phyloP scores from a whole-genome alignment of 1,139 yeast species.

The Magnusiomyces suaveolens region DNA sequence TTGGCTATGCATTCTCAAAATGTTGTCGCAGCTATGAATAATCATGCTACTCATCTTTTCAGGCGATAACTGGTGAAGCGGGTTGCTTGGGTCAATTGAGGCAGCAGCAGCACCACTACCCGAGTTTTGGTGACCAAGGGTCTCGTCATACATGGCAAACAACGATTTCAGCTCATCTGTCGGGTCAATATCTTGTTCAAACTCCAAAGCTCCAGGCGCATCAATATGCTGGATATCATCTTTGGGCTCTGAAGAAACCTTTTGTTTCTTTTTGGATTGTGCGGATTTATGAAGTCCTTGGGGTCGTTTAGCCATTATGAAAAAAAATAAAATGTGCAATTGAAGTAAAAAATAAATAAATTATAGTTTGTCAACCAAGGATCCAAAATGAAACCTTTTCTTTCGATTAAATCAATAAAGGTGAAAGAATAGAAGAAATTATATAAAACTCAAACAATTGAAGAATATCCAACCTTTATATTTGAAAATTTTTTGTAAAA shows the following conservation, averaged over 20 bases:
- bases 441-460: too few species aligned
- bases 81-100: neutral
- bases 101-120: neutral
- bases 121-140: slow-evolving; percentile 38
- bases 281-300: slow-evolving; percentile 68
- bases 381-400: too few species aligned
- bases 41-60: slow-evolving; percentile 25
- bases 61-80: neutral
- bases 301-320: slow-evolving; percentile 49
- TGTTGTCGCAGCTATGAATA: slow-evolving; percentile 73
- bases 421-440: neutral
- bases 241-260: slow-evolving; percentile 12
- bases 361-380: too few species aligned
- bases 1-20: slow-evolving; percentile 12
- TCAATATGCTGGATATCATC: slow-evolving; percentile 15
- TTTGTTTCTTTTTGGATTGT: slow-evolving; percentile 37
- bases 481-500: neutral
- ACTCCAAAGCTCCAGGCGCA: slow-evolving; percentile 53
- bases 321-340: neutral
- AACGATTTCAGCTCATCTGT: slow-evolving; percentile 73
- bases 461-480: neutral
- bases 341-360: too few species aligned
- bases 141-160: slow-evolving; percentile 49
- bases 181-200: slow-evolving; percentile 60
- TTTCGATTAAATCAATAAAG: neutral